Percentiles rank a stretch among this genome's conserved stretches.
Conservation (phyloP, 2,329 filamentous ascomycete genomes). For the Colletotrichum gigasporum region DNA sequence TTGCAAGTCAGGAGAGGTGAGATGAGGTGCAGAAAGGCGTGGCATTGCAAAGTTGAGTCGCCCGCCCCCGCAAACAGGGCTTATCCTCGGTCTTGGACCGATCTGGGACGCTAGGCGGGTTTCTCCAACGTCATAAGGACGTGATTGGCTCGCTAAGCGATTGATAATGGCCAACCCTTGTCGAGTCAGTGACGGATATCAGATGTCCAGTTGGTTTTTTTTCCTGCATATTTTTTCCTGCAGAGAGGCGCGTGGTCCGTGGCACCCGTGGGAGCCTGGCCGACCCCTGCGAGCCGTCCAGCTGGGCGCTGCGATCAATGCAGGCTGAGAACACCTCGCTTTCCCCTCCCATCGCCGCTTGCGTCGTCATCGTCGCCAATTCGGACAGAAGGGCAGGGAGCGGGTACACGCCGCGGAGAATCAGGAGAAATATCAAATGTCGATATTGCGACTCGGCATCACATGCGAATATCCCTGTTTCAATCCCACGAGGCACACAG, state of each 20-base stretch:
- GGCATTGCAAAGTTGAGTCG: constrained; percentile 16
- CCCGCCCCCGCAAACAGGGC: constrained; percentile 30
- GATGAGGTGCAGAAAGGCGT: constrained; percentile 12
- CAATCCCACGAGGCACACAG: not conserved
- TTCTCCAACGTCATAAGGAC: constrained; percentile 44
- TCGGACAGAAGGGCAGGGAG: too few relatives aligned
- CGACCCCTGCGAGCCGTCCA: not conserved
- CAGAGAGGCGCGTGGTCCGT: not conserved
- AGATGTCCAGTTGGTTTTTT: constrained; percentile 40
- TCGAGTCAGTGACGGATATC: constrained; percentile 44
- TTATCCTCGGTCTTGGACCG: constrained; percentile 28
- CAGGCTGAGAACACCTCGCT: too few relatives aligned
- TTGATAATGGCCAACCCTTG: constrained; percentile 41
- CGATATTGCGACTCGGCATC: too few relatives aligned
- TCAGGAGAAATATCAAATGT: too few relatives aligned
- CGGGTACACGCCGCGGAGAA: too few relatives aligned
- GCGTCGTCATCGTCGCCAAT: too few relatives aligned
- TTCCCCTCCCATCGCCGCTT: too few relatives aligned
- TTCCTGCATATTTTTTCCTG: not conserved
- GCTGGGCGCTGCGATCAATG: too few relatives aligned
- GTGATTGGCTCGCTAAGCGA: constrained; percentile 44
- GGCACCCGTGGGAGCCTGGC: not conserved
- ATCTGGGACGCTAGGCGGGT: constrained; percentile 34
- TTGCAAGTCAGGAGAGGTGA: not conserved
- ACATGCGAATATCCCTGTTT: too few relatives aligned